Evolutionary conservation across 345 rosid genomes (phyloP), one percentile per base, ranked within the genome.

Genomic region (Dovyalis caffra): DNA sequence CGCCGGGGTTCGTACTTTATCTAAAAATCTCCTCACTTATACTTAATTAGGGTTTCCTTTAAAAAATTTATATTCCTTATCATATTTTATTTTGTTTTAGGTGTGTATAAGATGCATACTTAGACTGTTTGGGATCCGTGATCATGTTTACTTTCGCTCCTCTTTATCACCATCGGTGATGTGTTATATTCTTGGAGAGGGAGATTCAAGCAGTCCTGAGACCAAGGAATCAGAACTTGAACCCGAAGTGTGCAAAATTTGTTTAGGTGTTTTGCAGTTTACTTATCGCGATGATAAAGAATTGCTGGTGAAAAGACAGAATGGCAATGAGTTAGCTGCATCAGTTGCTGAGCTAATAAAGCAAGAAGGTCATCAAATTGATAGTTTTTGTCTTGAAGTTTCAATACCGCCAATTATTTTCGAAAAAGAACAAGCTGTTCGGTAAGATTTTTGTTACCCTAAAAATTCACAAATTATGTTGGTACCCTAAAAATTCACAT

Each of bases 231-330:
- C 56, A 60, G 80, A 72, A 49, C 56, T 78, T 31, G 85, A 76
- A 76, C 83, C 80, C n/a, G 81, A 76, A 53, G 28, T 89, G 60
- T 95, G 99, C 86, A 65, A 80, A 64, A 74, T 85, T 64, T 95
- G 99, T 80, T 86, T 92, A 69, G 98, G 99, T 70, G 76, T 95
- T 63, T 71, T 95, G 88, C 97, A 95, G 79, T 88, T 89, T 76
- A 77, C 69, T 70, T 86, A 78, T 35, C 40, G 76, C 47, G 87
- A 83, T 79, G 91, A 85, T 40, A 77, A 80, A 37, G 72, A 77
- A 61, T 66, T 72, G 64, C 23, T 82, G 71, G 86, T 83, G 79
- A 81, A 72, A 68, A 78, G 81, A 81, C 77, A 79, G 66, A 72
- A 21, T 81, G 74, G 84, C 40, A 66, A 75, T 49, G 86, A 81